A percentile compares a stretch with the other conserved stretches of the same genome.
Evolutionary conservation across 73 alveolate species (phyloP).

Genomic region (Breviolum minutum): DNA sequence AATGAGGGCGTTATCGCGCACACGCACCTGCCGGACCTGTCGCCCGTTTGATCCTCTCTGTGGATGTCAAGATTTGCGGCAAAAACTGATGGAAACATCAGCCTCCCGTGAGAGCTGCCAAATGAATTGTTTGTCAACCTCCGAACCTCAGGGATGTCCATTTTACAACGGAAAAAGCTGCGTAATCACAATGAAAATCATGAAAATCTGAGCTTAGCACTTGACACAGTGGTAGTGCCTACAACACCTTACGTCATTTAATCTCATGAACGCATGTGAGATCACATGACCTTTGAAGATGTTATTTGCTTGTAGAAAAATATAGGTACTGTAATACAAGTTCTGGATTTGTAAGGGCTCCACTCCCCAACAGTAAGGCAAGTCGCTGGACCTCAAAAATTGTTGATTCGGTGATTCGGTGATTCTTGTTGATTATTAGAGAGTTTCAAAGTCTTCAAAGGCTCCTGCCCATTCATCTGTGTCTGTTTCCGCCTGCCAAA

Average conservation of each 20-base stretch:
- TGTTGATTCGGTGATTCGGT: neutral
- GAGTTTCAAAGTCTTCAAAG: neutral
- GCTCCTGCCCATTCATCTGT: slow-evolving; percentile 45
- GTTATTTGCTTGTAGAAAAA: too few species aligned
- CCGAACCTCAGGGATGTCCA: neutral
- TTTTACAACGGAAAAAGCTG: too few species aligned
- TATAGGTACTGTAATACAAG: neutral
- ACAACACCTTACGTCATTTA: neutral
- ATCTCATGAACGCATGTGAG: neutral
- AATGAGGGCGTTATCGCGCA: slow-evolving; percentile 11
- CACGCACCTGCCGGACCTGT: neutral
- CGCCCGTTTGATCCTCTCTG: too few species aligned
- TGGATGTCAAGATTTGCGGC: neutral
- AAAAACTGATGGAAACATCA: neutral
- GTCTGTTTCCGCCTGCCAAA: slow-evolving; percentile 35
- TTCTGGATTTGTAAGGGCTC: neutral
- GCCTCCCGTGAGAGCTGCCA: neutral
- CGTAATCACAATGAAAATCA: too few species aligned
- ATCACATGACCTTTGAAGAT: neutral
- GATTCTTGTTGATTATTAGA: too few species aligned
- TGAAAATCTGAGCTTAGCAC: neutral
- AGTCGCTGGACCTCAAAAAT: slow-evolving; percentile 15
- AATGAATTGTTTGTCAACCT: slow-evolving; percentile 18
- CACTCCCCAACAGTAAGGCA: slow-evolving; percentile 2
- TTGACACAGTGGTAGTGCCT: slow-evolving; percentile 32